phyloP scores from a whole-genome alignment of 2,329 filamentous ascomycete genomes.

The Penicillium sp. region DNA sequence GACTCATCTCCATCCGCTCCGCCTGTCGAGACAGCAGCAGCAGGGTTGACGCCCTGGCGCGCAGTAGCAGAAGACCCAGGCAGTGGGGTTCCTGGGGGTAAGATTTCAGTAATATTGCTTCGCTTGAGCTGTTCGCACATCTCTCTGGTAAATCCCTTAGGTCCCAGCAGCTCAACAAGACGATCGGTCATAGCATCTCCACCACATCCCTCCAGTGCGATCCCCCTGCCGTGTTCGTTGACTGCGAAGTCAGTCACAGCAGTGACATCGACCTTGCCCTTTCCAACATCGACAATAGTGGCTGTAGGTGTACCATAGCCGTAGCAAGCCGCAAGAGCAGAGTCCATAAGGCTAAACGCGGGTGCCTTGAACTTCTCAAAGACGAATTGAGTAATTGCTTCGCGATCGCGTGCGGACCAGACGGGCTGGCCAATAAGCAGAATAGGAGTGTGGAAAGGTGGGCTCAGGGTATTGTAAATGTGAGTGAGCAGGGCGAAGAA shows the following conservation, averaged over 20 bases:
- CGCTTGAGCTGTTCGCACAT: slow-evolving; percentile 67
- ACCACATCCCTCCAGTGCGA: slow-evolving; percentile 66
- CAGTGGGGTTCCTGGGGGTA: slow-evolving; percentile 54
- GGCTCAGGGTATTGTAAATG: slow-evolving; percentile 83
- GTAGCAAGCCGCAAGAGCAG: slow-evolving; percentile 74
- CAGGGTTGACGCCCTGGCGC: slow-evolving; percentile 50
- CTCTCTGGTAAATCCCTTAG: slow-evolving; percentile 57
- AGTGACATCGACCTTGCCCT: slow-evolving; percentile 87
- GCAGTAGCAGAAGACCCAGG: slow-evolving; percentile 50
- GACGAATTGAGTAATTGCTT: slow-evolving; percentile 86
- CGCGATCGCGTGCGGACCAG: slow-evolving; percentile 85
- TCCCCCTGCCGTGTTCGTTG: slow-evolving; percentile 64
- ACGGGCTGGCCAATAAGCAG: slow-evolving; percentile 84
- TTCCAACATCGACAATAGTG: slow-evolving; percentile 87
- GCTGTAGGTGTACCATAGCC: slow-evolving; percentile 80
- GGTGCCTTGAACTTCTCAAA: slow-evolving; percentile 98
- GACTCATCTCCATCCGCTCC: slow-evolving; percentile 43
- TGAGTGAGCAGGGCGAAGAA: slow-evolving; percentile 93
- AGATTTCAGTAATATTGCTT: slow-evolving; percentile 61
- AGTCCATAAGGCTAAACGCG: slow-evolving; percentile 85
- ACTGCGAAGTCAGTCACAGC: slow-evolving; percentile 81
- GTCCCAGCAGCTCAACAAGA: slow-evolving; percentile 63
- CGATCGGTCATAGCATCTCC: slow-evolving; percentile 82
- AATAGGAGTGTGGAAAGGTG: slow-evolving; percentile 90
- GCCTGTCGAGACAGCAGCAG: slow-evolving; percentile 56